Evolutionary conservation across 495 filamentous ascomycete genomes (phyloP).

Genomic region (Talaromyces ruber): DNA sequence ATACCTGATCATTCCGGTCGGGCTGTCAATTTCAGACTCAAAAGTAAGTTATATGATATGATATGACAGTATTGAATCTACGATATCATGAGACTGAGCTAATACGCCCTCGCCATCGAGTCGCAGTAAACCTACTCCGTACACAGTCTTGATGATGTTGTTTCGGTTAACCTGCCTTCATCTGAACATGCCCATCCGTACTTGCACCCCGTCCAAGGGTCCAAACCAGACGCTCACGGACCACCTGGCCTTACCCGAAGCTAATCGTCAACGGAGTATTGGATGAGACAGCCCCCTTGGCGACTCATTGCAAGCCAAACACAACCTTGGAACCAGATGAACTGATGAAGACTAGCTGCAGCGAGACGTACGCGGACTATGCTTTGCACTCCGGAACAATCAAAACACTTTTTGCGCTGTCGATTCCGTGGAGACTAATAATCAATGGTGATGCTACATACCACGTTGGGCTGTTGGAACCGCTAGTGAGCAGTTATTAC

Average conservation of each 20-base stretch:
- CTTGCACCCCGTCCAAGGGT: background rate
- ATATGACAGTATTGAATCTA: background rate
- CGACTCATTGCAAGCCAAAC: background rate
- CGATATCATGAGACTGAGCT: background rate
- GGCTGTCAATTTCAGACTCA: background rate
- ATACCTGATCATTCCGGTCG: background rate
- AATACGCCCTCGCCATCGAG: background rate
- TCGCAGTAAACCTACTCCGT: background rate
- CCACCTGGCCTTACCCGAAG: background rate
- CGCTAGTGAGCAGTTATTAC: background rate
- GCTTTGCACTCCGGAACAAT: background rate
- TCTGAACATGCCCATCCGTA: background rate
- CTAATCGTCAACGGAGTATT: background rate
- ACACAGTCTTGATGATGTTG: background rate
- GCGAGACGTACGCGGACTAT: background rate
- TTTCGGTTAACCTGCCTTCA: background rate
- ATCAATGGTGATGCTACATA: background rate
- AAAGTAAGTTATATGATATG: background rate
- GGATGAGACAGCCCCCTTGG: background rate
- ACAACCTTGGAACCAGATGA: background rate
- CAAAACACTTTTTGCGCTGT: background rate
- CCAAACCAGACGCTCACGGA: slow-evolving; percentile 5
- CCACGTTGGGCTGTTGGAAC: background rate
- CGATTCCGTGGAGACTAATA: background rate
- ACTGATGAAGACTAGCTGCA: background rate